phyloP scores from a whole-genome alignment of 768 basidiomycete species.

The Termitomyces sp. region DNA sequence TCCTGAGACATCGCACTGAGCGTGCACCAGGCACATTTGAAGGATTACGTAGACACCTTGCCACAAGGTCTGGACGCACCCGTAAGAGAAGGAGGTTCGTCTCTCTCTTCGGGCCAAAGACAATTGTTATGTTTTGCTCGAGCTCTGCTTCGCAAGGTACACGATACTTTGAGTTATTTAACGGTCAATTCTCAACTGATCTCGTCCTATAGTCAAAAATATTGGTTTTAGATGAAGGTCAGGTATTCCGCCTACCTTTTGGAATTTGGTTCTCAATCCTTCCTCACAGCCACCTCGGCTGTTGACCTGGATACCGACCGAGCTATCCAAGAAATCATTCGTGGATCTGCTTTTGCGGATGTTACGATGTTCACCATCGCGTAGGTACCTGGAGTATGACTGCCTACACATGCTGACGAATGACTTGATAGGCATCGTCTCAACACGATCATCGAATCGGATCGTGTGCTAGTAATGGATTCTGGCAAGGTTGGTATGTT shows the following conservation, averaged over 20 bases:
- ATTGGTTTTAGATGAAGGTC: conserved; percentile 90
- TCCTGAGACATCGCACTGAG: background rate
- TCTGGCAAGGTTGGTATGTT: conserved; percentile 55
- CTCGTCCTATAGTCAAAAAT: conserved; percentile 61
- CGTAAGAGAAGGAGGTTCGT: conserved; percentile 76
- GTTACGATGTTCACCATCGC: conserved; percentile 88
- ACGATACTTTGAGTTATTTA: background rate
- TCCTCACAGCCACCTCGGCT: conserved; percentile 68
- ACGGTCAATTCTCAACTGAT: background rate
- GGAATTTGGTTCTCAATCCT: background rate
- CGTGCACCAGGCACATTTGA: conserved; percentile 52
- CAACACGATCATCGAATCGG: conserved; percentile 82
- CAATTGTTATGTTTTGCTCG: conserved; percentile 89
- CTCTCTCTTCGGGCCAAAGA: conserved; percentile 80
- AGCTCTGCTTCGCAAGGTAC: conserved; percentile 72
- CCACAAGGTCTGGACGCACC: conserved; percentile 68
- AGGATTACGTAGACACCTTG: conserved; percentile 61
- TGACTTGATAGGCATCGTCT: conserved; percentile 56
- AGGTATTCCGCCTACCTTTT: background rate
- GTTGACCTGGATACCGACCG: conserved; percentile 90
- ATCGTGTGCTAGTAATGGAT: conserved; percentile 79
- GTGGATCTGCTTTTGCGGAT: conserved; percentile 69
- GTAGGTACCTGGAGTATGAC: conserved; percentile 35
- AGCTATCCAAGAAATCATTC: conserved; percentile 85
- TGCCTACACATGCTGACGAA: background rate